phyloP scores from a whole-genome alignment of 495 filamentous ascomycete species.

The Geopyxis carbonaria region DNA sequence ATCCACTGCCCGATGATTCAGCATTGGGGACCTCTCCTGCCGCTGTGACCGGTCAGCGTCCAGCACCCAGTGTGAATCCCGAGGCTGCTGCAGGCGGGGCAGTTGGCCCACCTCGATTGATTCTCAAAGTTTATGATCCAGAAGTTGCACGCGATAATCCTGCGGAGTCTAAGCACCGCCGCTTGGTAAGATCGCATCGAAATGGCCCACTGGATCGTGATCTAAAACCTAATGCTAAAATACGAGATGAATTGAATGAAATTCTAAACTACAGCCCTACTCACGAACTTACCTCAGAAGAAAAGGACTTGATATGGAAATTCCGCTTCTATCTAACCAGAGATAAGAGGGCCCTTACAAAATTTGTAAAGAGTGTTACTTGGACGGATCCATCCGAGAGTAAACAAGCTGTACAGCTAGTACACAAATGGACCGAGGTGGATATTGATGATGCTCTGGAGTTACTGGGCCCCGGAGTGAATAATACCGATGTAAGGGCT shows the following conservation, averaged over 20 bases:
- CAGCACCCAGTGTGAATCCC: no score
- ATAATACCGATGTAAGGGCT: slow-evolving; percentile 68
- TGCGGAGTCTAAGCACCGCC: slow-evolving; percentile 83
- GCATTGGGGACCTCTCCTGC: no score
- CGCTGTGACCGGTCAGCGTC: no score
- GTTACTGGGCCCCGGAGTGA: slow-evolving; percentile 77
- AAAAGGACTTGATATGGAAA: slow-evolving; percentile 93
- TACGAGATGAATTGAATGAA: slow-evolving; percentile 76
- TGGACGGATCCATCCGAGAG: slow-evolving; percentile 81
- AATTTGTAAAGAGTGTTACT: slow-evolving; percentile 91
- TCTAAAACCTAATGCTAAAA: slow-evolving; percentile 89
- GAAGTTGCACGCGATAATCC: slow-evolving; percentile 83
- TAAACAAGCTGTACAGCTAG: slow-evolving; percentile 71
- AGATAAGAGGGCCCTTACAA: slow-evolving; percentile 86
- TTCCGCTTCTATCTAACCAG: slow-evolving; percentile 85
- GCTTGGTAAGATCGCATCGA: slow-evolving; percentile 81
- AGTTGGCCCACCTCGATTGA: background rate
- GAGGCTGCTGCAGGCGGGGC: background rate
- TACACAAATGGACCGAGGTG: slow-evolving; percentile 91
- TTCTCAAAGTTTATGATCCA: slow-evolving; percentile 63
- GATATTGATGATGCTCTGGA: slow-evolving; percentile 95
- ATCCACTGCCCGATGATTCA: no score
- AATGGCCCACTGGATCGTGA: slow-evolving; percentile 85
- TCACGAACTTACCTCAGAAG: slow-evolving; percentile 66
- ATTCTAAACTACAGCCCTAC: slow-evolving; percentile 90